Evolutionary conservation across 352 stramenopile species (phyloP), one percentile per base, ranked within the genome.

Genomic region (Pythium myriotylum): DNA sequence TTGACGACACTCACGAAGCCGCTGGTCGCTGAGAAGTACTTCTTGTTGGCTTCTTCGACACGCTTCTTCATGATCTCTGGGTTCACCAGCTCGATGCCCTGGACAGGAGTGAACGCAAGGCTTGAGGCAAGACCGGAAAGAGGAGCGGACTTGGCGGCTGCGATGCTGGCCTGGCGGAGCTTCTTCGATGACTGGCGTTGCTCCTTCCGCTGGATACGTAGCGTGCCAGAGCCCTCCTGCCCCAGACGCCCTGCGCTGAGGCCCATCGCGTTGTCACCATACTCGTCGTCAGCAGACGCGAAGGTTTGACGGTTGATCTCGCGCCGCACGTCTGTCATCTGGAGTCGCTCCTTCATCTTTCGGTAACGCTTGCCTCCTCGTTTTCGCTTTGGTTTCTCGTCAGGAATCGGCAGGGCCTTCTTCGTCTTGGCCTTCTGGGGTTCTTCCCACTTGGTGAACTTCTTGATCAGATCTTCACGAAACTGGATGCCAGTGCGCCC

Each of bases 261-360:
- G n/a, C 97, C 97, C 97, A 99, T 99, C 20, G 94, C 95, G 58
- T 98, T 98, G 72, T 99, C 97, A 13, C 96, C 97, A 67, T 99
- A 99, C 72, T 99, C 97, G 58, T 94, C 86, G 59, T 96, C 91
- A 47, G 91, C 81, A 19, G 92, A 88, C 7, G 83, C 95, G 59
- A 99, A 99, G 17, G 89, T 91, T 63, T 98, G 84, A 13, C 95
- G 96, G 57, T 99, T 99, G 41, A 97, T 86, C 77, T 98, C 89
- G 59, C 98, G 97, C 27, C 97, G 95, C 58, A 99, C 87, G 59
- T 99, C 97, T 3, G 97, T 99, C 81, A 99, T 92, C 76, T 98
- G 89, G 45, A 99, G 86, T 37, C 94, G 85, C 72, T 99, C 97
- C 79, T 99, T 99, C 58, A 98, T 88, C 69, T 97, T 97, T 56